These are phyloP conservation scores for Lipomyces japonicus DNA, from an alignment of 805 yeast species.

Conservation along the genomic window DNA sequence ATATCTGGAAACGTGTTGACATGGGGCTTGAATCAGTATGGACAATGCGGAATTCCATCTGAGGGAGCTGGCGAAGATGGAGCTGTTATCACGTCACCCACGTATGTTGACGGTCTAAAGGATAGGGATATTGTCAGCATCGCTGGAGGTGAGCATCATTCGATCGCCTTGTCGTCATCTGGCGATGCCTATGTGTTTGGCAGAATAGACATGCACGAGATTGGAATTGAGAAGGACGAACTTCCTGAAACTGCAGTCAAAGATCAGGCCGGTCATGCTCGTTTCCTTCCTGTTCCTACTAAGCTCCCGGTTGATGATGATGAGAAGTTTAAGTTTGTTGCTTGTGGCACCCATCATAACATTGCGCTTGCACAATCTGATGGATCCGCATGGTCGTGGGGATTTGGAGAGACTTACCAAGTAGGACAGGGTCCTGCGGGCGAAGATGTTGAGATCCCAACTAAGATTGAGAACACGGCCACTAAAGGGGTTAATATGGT, in stretches of 20 bases:
- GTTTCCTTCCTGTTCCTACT: conserved; percentile 80
- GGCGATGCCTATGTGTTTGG: conserved; percentile 87
- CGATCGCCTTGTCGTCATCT: conserved; percentile 64
- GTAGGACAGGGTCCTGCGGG: conserved; percentile 87
- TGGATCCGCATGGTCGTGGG: conserved; percentile 93
- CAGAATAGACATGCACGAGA: conserved; percentile 87
- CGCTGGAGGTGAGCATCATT: conserved; percentile 94
- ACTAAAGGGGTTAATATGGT: conserved; percentile 71
- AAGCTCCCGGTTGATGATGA: conserved; percentile 44
- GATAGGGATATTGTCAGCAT: conserved; percentile 57
- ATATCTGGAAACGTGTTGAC: conserved; percentile 64
- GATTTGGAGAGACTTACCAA: conserved; percentile 95
- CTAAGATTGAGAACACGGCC: conserved; percentile 90
- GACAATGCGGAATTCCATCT: conserved; percentile 85
- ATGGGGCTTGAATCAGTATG: conserved; percentile 97
- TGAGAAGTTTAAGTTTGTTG: conserved; percentile 42
- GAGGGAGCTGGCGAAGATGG: conserved; percentile 67
- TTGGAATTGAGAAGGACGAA: conserved; percentile 66
- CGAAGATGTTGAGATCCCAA: conserved; percentile 84
- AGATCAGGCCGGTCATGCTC: conserved; percentile 75
- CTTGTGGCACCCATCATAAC: conserved; percentile 91
- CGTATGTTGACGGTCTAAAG: conserved; percentile 61
- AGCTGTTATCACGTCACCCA: conserved; percentile 72
- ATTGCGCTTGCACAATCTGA: conserved; percentile 70
- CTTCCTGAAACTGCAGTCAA: conserved; percentile 70